Evolutionary conservation across 768 basidiomycete species (phyloP).

Genomic region (Rhodosporidiobolus odoratus): DNA sequence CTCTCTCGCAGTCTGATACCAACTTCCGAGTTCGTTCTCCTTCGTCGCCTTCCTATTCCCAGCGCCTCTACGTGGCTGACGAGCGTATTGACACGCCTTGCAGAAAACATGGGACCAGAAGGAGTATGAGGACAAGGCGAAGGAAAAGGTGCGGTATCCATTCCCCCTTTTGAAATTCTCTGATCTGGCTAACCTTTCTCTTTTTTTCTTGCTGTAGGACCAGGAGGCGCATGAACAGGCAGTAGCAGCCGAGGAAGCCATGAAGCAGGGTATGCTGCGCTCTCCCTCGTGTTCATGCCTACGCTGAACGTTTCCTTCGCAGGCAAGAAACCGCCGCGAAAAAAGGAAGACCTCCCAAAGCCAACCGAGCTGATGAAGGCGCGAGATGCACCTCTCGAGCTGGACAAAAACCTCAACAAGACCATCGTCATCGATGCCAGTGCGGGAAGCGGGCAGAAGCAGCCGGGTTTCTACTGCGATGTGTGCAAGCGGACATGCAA

Average conservation of each 20-base stretch:
- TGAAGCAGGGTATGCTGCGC: constrained; percentile 65
- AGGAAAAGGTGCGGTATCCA: constrained; percentile 53
- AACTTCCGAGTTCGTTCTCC: constrained; percentile 15
- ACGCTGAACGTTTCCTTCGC: not conserved
- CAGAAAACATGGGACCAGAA: constrained; percentile 73
- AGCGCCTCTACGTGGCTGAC: not conserved
- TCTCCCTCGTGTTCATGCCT: not conserved
- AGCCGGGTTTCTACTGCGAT: constrained; percentile 92
- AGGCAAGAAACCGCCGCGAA: constrained; percentile 55
- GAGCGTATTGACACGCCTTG: not conserved
- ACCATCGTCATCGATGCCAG: constrained; percentile 79
- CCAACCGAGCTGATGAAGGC: constrained; percentile 89
- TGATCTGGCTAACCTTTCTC: not conserved
- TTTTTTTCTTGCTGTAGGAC: constrained; percentile 49
- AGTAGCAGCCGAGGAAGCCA: constrained; percentile 74
- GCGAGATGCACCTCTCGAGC: constrained; percentile 73
- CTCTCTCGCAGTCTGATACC: constrained; percentile 25
- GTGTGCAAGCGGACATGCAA: constrained; percentile 85
- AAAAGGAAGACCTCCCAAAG: constrained; percentile 81
- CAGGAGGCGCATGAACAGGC: constrained; percentile 72
- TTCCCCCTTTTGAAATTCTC: no score
- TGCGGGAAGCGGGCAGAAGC: constrained; percentile 71
- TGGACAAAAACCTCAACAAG: constrained; percentile 92
- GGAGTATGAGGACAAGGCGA: constrained; percentile 74
- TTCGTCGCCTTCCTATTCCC: not conserved